These are phyloP conservation scores for Phaeosphaeria sp. DNA, from an alignment of 2,329 filamentous ascomycete genomes.

Conservation along the genomic window DNA sequence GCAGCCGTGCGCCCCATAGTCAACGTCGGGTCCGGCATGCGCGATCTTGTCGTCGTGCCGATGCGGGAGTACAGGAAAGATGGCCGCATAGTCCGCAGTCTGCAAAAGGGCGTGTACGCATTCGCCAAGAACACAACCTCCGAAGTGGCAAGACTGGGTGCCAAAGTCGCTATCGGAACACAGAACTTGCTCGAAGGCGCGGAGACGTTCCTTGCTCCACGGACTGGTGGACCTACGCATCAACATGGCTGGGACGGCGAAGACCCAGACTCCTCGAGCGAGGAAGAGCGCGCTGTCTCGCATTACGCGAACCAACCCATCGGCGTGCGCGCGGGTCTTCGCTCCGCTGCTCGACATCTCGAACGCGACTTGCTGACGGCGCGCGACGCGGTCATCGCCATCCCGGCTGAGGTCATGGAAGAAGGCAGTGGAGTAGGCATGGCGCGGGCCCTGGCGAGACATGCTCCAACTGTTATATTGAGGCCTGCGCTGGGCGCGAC, in stretches of 20 bases:
- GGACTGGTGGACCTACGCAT: constrained; percentile 27
- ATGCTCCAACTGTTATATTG: constrained; percentile 92
- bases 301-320: constrained; percentile 94
- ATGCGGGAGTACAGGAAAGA: constrained; percentile 94
- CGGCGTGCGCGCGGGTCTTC: constrained; percentile 83
- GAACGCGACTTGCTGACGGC: constrained; percentile 87
- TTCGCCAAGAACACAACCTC: constrained; percentile 95
- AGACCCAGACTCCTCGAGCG: constrained; percentile 69
- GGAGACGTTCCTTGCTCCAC: constrained; percentile 73
- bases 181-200: constrained; percentile 91
- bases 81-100: constrained; percentile 86
- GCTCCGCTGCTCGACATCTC: constrained; percentile 81
- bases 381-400: constrained; percentile 89
- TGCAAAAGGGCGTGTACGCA: constrained; percentile 86
- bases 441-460: constrained; percentile 76
- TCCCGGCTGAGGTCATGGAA: constrained; percentile 90
- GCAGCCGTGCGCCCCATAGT: constrained; percentile 90
- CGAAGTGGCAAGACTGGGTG: constrained; percentile 91
- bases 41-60: constrained; percentile 85
- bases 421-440: constrained; percentile 81
- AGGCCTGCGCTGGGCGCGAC: constrained; percentile 89
- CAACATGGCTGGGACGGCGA: constrained; percentile 56
- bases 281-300: constrained; percentile 80
- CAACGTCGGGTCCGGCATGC: constrained; percentile 87
- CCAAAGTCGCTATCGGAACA: constrained; percentile 92